phyloP scores from a whole-genome alignment of 108 stramenopile genomes.

The Pseudonitzschia multiseries region DNA sequence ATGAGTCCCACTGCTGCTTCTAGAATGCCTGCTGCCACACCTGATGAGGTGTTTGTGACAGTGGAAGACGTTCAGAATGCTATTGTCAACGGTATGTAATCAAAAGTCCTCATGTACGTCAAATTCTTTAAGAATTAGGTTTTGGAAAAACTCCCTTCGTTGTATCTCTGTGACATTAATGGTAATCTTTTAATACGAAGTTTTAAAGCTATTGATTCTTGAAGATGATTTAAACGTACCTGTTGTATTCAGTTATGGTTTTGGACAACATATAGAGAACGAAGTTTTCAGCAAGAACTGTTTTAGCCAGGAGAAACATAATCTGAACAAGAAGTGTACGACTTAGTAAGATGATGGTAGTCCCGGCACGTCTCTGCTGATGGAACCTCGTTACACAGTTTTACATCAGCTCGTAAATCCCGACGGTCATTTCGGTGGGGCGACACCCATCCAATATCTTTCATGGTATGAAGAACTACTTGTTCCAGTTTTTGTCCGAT shows the following conservation, averaged over 20 bases:
- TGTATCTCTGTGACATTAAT: neutral
- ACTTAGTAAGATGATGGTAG: slow-evolving; percentile 31
- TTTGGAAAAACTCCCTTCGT: neutral
- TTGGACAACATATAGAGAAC: too few species aligned
- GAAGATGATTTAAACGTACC: neutral
- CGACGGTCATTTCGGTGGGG: neutral
- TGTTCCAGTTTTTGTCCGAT: slow-evolving; percentile 43
- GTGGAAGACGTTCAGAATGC: slow-evolving; percentile 91
- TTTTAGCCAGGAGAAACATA: slow-evolving; percentile 39
- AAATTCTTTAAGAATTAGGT: neutral
- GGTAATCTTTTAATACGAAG: neutral
- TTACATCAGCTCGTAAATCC: neutral
- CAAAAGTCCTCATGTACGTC: neutral
- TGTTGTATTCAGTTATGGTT: too few species aligned
- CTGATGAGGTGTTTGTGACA: slow-evolving; percentile 81
- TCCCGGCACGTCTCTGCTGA: slow-evolving; percentile 10
- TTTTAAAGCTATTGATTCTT: neutral
- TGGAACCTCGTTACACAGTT: neutral
- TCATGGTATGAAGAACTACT: slow-evolving; percentile 37
- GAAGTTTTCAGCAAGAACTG: too few species aligned
- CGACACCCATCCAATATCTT: slow-evolving; percentile 37
- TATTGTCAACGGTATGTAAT: slow-evolving; percentile 82
- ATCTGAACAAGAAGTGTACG: slow-evolving; percentile 31
- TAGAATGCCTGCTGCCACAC: slow-evolving; percentile 68
- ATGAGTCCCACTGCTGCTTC: slow-evolving; percentile 66